A percentile compares a stretch with the other conserved stretches of the same genome.
These are phyloP conservation scores for Eucalyptus melliodora DNA, from an alignment of 345 rosid genomes.

Conservation along the genomic window DNA sequence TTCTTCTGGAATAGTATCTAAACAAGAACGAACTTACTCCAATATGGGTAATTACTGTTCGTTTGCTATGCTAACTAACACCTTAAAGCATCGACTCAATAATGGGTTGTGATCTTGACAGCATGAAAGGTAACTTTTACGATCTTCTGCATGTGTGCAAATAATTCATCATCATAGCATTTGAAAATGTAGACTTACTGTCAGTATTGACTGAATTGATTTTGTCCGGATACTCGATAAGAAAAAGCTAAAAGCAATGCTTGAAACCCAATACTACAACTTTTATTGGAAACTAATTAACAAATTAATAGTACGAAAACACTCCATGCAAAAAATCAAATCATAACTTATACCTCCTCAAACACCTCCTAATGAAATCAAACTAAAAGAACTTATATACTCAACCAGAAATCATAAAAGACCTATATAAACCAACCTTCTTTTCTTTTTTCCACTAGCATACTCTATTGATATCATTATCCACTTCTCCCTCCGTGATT, in stretches of 20 bases:
- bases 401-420: neutral
- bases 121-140: neutral
- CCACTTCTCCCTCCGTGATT: slow-evolving; percentile 29
- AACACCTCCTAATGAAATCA: neutral
- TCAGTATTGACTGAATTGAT: neutral
- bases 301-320: neutral
- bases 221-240: neutral
- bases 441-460: neutral
- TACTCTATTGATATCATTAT: neutral
- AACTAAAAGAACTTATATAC: neutral
- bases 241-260: neutral
- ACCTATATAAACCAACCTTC: neutral
- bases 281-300: neutral
- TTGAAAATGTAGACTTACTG: neutral
- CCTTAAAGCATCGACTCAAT: neutral
- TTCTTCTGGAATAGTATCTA: neutral
- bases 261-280: neutral
- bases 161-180: neutral
- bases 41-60: neutral
- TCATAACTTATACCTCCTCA: neutral
- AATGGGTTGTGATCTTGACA: neutral
- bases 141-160: neutral
- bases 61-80: neutral
- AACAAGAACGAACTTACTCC: neutral
- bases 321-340: neutral